Percentiles rank a stretch among this genome's conserved stretches.
Evolutionary conservation across 176 grass and related monocot genomes (phyloP).

Genomic region (Oryza coarctata): DNA sequence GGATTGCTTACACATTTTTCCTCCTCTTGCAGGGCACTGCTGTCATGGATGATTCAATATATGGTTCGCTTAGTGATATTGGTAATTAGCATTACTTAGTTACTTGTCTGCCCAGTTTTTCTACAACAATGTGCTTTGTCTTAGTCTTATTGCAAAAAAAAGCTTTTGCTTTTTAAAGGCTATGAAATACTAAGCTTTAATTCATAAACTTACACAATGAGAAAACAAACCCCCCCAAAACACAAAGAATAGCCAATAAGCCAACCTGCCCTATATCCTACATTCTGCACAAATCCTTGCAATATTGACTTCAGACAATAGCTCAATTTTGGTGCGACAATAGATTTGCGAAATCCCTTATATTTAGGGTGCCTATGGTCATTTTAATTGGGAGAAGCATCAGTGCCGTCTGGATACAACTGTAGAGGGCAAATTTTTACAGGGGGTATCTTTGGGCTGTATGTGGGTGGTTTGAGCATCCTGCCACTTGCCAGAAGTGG

Average conservation of each 20-base stretch:
- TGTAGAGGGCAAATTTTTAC: background rate
- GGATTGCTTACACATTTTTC: slow-evolving; percentile 8
- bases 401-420: background rate
- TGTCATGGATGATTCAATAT: slow-evolving; percentile 80
- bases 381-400: background rate
- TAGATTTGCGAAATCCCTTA: background rate
- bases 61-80: slow-evolving; percentile 70
- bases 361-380: slow-evolving; percentile 20
- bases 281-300: background rate
- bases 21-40: slow-evolving; percentile 50
- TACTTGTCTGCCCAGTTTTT: background rate
- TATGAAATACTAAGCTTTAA: background rate
- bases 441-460: background rate
- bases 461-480: background rate
- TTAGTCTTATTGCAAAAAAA: background rate
- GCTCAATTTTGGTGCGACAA: background rate
- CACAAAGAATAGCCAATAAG: background rate
- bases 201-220: background rate
- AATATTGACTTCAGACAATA: background rate
- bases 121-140: background rate
- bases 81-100: slow-evolving; percentile 42
- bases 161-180: background rate
- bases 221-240: background rate
- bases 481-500: background rate
- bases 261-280: background rate